phyloP scores from a whole-genome alignment of 495 filamentous ascomycete species.

The Aspergillus wentii region DNA sequence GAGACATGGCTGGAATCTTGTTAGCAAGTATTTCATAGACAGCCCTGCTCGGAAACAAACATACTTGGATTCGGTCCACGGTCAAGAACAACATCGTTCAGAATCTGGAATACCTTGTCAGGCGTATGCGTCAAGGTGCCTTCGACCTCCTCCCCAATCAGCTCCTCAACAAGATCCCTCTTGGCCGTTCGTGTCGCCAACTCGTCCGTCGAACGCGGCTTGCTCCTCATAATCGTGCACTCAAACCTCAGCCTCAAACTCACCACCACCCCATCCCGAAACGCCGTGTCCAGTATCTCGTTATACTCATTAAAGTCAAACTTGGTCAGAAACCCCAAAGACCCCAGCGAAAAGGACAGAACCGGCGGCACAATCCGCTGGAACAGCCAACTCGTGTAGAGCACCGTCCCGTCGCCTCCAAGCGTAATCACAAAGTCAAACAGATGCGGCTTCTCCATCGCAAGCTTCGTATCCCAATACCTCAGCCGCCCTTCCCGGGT shows the following conservation, averaged over 20 bases:
- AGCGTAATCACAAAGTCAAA: constrained; percentile 94
- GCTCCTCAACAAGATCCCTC: constrained; percentile 80
- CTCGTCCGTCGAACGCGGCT: constrained; percentile 28
- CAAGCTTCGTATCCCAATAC: constrained; percentile 81
- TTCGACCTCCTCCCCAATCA: constrained; percentile 78
- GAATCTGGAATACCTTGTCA: constrained; percentile 75
- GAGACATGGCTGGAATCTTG: constrained; percentile 64
- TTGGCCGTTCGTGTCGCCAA: constrained; percentile 16
- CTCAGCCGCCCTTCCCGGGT: constrained; percentile 56
- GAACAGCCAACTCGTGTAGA: constrained; percentile 95
- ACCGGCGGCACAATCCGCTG: constrained; percentile 95
- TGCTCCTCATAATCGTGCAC: constrained; percentile 88
- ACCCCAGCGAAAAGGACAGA: constrained; percentile 85
- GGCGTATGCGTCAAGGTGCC: constrained; percentile 77
- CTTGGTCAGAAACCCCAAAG: constrained; percentile 91
- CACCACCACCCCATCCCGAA: constrained; percentile 83
- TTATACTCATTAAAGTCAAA: constrained; percentile 80
- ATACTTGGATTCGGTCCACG: constrained; percentile 83
- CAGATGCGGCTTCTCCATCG: constrained; percentile 68
- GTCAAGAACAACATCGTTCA: constrained; percentile 91
- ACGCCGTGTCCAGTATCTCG: constrained; percentile 64
- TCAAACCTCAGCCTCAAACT: constrained; percentile 86
- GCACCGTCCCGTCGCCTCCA: constrained; percentile 93
- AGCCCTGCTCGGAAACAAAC: constrained; percentile 20
- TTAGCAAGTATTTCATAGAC: constrained; percentile 12